Evolutionary conservation across 345 rosid species (phyloP), one percentile per base, ranked within the genome.

Genomic region (Salix purpurea): DNA sequence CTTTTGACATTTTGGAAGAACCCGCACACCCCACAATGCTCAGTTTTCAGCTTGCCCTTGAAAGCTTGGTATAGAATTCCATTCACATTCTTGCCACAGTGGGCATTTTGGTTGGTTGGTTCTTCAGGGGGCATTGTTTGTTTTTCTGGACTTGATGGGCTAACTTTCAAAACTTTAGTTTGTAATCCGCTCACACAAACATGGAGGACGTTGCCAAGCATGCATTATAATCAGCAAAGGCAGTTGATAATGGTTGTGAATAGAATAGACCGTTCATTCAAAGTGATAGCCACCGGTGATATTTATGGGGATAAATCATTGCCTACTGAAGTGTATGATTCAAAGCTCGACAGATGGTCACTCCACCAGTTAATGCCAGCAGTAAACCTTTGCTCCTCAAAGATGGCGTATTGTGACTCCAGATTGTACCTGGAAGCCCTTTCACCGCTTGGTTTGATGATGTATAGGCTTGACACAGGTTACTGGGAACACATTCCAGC

Each of bases 101-200:
- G 99, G 97, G 97, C 97, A 1, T 85, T 89, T 82, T 95, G 99
- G 97, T 78, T 92, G 86, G 92, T 93, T 61, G 97, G 97, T 72
- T 95, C 99, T 72, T 91, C 97, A 2, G 90, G 96, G 21, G 97
- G 97, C 34, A 90, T 92, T 37, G 97, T 94, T 71, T 92, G 98
- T 82, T 92, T 94, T 81, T 92, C 98, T 68, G 98, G 98, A 46
- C 92, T 91, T 3, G 98, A 94, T 78, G 97, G 93, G 32, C 46
- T 91, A 77, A 88, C 88, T 76, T 94, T 92, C 87, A 92, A 80
- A 79, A 90, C 92, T 34, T 78, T 94, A 79, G 92, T 94, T 67
- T 92, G 98, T 82, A 94, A 92, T 84, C 98, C 98, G 5, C 86
- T 92, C 61, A 92, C 94, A 26, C 98, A 94, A 83, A 75, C 83